Evolutionary conservation across 108 stramenopile genomes (phyloP).

Genomic region (Skeletonema potamos): DNA sequence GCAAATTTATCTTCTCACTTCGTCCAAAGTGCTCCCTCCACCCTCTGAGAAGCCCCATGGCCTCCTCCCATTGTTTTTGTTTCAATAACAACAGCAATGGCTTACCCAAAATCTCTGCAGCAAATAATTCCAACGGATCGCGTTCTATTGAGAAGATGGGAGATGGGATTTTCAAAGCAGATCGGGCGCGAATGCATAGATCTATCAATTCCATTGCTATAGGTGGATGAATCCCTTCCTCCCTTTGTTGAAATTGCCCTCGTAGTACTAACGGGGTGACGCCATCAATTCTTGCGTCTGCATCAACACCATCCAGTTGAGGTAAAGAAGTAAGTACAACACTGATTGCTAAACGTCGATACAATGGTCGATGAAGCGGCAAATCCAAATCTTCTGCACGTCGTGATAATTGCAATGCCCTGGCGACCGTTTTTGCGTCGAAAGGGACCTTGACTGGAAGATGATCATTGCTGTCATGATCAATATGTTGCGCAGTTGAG

Average conservation of each 20-base stretch:
- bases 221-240: conserved; percentile 9
- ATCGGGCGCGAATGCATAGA: conserved; percentile 20
- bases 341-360: conserved; percentile 40
- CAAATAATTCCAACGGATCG: conserved; percentile 17
- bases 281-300: background rate
- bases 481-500: background rate
- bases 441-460: too few species aligned
- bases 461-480: background rate
- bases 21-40: conserved; percentile 19
- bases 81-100: conserved; percentile 31
- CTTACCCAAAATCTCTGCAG: conserved; percentile 14
- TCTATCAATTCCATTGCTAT: conserved; percentile 25
- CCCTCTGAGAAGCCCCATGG: conserved; percentile 17
- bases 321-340: conserved; percentile 20
- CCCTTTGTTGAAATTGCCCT: conserved; percentile 6
- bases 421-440: conserved; percentile 21
- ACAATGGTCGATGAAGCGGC: conserved; percentile 37
- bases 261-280: conserved; percentile 4
- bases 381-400: conserved; percentile 45
- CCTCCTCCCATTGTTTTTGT: conserved; percentile 27
- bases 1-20: background rate
- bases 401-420: conserved; percentile 36
- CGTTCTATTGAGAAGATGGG: background rate
- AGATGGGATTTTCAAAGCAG: conserved; percentile 14
- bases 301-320: background rate